A percentile compares a stretch with the other conserved stretches of the same genome.
Evolutionary conservation across 1,284 basidiomycete genomes (phyloP).

Genomic region (Fistulinella cinereoalba): DNA sequence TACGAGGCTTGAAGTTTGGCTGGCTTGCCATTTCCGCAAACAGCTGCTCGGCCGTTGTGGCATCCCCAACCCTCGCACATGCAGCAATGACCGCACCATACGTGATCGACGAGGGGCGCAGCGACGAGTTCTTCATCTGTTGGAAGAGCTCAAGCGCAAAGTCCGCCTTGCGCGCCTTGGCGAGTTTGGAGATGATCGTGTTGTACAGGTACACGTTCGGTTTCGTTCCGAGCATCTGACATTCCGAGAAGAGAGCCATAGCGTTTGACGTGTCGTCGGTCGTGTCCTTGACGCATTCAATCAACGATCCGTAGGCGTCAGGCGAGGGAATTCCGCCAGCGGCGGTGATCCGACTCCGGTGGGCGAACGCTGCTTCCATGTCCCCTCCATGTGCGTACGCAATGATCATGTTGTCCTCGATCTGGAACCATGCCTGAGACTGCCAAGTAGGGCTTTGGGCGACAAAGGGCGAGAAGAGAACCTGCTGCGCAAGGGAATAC

Average conservation of each 20-base stretch:
- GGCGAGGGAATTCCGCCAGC: slow-evolving; percentile 78
- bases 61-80: slow-evolving; percentile 92
- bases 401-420: slow-evolving; percentile 89
- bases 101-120: slow-evolving; percentile 83
- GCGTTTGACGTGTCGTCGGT: slow-evolving; percentile 92
- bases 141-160: slow-evolving; percentile 83
- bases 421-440: slow-evolving; percentile 65
- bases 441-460: slow-evolving; percentile 48
- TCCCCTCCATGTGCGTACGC: slow-evolving; percentile 80
- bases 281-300: slow-evolving; percentile 84
- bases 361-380: slow-evolving; percentile 75
- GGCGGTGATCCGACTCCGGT: slow-evolving; percentile 76
- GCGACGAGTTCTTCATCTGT: slow-evolving; percentile 65
- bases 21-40: slow-evolving; percentile 84
- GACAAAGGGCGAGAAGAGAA: slow-evolving; percentile 42
- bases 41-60: slow-evolving; percentile 74
- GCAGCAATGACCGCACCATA: slow-evolving; percentile 96
- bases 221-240: slow-evolving; percentile 62
- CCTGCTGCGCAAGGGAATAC: slow-evolving; percentile 70
- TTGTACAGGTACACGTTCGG: slow-evolving; percentile 91
- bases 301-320: slow-evolving; percentile 89
- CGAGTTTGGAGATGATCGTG: slow-evolving; percentile 92
- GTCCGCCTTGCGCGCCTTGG: slow-evolving; percentile 90
- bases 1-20: slow-evolving; percentile 79
- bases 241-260: slow-evolving; percentile 79